phyloP scores from a whole-genome alignment of 148 eudicot species.

The Silene uniflora region DNA sequence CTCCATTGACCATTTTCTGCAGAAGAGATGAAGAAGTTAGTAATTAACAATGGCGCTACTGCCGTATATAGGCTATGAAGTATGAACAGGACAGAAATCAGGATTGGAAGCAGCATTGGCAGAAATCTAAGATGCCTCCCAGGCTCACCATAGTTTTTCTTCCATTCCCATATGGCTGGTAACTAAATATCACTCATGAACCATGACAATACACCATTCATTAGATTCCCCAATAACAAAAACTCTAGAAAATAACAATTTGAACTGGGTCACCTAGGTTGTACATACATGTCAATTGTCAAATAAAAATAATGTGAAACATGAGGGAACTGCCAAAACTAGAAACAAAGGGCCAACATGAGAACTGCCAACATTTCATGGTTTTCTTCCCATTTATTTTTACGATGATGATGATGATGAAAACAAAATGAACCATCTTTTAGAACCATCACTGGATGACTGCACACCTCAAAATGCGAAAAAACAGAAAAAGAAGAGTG shows the following conservation, averaged over 20 bases:
- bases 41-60: background rate
- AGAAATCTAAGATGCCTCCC: background rate
- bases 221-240: too few relatives aligned
- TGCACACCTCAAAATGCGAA: too few relatives aligned
- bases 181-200: background rate
- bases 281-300: background rate
- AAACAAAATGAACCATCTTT: too few relatives aligned
- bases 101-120: background rate
- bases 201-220: too few relatives aligned
- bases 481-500: background rate
- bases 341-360: too few relatives aligned
- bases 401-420: too few relatives aligned
- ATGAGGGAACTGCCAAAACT: background rate
- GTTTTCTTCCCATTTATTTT: too few relatives aligned
- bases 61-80: background rate
- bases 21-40: background rate
- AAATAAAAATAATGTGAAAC: background rate
- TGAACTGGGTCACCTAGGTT: background rate
- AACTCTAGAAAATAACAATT: background rate
- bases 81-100: background rate
- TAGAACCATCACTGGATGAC: too few relatives aligned
- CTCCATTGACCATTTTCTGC: slow-evolving; percentile 90
- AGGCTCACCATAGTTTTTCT: background rate
- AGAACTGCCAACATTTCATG: too few relatives aligned
- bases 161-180: background rate